Conservation (phyloP, 2,329 filamentous ascomycete genomes). For the Lizonia empirigonia region DNA sequence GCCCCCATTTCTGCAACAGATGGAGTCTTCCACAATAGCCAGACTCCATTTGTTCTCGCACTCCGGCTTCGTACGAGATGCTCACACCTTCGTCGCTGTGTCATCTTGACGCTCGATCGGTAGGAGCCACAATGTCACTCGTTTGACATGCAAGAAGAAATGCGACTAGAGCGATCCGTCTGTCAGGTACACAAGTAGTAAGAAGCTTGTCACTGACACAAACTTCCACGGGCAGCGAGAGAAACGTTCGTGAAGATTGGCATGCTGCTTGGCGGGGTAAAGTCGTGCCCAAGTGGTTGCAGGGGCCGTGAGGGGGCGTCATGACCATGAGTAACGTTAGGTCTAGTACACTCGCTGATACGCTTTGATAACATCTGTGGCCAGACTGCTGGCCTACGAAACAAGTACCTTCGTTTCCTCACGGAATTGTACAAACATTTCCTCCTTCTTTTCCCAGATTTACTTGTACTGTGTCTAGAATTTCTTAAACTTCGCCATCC, state of each 20-base stretch:
- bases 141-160: conserved; percentile 15
- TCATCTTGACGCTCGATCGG: conserved; percentile 23
- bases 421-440: conserved; percentile 25
- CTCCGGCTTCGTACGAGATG: conserved; percentile 1
- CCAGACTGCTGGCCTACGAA: conserved; percentile 28
- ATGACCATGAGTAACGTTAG: conserved; percentile 17
- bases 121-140: conserved; percentile 17
- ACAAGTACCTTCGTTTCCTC: conserved; percentile 34
- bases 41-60: conserved; percentile 9
- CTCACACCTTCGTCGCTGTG: conserved; percentile 7
- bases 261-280: conserved; percentile 30
- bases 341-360: conserved; percentile 22
- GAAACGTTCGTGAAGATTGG: conserved; percentile 22
- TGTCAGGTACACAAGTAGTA: conserved; percentile 7
- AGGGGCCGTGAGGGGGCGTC: conserved; percentile 24
- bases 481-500: conserved; percentile 1
- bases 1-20: conserved; percentile 26
- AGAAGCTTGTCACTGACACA: background rate
- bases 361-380: conserved; percentile 21
- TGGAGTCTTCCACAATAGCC: conserved; percentile 16
- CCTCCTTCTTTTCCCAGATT: conserved; percentile 18
- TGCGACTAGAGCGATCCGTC: conserved; percentile 18
- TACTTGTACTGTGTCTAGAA: background rate
- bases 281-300: conserved; percentile 27
- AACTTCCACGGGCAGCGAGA: conserved; percentile 1